Evolutionary conservation across 139 green algal species (phyloP).

Genomic region (Mychonastes homosphaera): DNA sequence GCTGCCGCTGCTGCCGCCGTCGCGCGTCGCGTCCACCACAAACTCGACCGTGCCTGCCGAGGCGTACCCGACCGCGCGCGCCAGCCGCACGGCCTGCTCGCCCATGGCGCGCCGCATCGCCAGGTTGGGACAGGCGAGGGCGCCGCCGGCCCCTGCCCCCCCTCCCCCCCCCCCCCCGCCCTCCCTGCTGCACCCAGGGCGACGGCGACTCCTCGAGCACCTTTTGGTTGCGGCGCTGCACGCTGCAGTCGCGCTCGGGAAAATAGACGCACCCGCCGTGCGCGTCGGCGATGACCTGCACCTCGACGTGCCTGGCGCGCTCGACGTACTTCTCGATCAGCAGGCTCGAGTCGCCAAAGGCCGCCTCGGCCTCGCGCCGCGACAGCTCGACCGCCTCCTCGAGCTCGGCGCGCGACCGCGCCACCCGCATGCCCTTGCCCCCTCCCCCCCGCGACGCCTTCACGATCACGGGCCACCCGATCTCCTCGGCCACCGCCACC

Average conservation of each 20-base stretch:
- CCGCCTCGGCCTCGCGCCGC: constrained; percentile 3
- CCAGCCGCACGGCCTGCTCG: constrained; percentile 42
- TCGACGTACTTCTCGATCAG: constrained; percentile 26
- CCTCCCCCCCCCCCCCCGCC: no score
- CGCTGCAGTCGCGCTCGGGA: constrained; percentile 37
- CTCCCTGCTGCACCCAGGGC: constrained; percentile 11
- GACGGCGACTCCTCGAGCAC: constrained; percentile 48
- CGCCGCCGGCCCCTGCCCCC: no score
- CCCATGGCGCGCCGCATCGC: constrained; percentile 21
- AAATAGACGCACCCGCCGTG: constrained; percentile 24
- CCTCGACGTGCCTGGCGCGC: constrained; percentile 16
- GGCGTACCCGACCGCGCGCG: constrained; percentile 40
- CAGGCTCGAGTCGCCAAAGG: constrained; percentile 9
- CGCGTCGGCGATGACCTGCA: constrained; percentile 5
- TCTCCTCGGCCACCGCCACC: constrained; percentile 18
- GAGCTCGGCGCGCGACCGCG: constrained; percentile 36
- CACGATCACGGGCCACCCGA: constrained; percentile 46
- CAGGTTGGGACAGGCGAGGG: no score
- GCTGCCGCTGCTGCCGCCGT: no score
- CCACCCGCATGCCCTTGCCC: constrained; percentile 44
- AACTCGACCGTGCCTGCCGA: constrained; percentile 39
- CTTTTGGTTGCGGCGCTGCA: constrained; percentile 48
- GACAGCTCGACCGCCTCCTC: constrained; percentile 19
- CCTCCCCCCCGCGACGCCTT: constrained; percentile 41
- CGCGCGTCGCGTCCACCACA: constrained; percentile 23